Evolutionary conservation across 345 rosid species (phyloP).

Genomic region (Fremontodendron californicum): DNA sequence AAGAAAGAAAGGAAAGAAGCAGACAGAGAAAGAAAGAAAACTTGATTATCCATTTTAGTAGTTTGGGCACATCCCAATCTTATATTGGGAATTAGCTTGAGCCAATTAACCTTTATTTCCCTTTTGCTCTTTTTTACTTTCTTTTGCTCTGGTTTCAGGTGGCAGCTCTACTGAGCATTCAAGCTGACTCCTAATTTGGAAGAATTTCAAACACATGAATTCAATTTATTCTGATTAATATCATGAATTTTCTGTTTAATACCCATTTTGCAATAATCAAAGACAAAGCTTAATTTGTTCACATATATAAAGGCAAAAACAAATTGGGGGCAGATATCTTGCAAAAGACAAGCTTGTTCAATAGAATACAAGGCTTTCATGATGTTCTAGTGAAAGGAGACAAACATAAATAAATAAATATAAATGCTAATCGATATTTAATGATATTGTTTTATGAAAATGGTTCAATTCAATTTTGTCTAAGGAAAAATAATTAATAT

Average conservation of each 20-base stretch:
- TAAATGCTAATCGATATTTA: too few species aligned
- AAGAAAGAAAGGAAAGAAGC: background rate
- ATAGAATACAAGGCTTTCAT: background rate
- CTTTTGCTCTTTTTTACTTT: background rate
- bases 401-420: too few species aligned
- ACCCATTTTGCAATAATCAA: background rate
- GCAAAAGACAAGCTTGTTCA: background rate
- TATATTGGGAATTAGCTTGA: background rate
- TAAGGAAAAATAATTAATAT: too few species aligned
- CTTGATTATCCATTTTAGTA: background rate
- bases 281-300: background rate
- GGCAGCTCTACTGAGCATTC: background rate
- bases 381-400: too few species aligned
- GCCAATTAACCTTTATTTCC: background rate
- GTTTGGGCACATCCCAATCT: background rate
- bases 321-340: background rate
- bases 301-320: background rate
- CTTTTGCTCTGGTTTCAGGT: background rate
- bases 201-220: background rate
- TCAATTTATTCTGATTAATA: background rate
- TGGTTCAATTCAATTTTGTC: too few species aligned
- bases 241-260: background rate
- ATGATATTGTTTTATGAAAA: too few species aligned
- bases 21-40: background rate
- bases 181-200: background rate